Percentiles rank a stretch among this genome's conserved stretches.
Conservation (phyloP, 371 early-diverging fungal species). For the Nematocida minor region DNA sequence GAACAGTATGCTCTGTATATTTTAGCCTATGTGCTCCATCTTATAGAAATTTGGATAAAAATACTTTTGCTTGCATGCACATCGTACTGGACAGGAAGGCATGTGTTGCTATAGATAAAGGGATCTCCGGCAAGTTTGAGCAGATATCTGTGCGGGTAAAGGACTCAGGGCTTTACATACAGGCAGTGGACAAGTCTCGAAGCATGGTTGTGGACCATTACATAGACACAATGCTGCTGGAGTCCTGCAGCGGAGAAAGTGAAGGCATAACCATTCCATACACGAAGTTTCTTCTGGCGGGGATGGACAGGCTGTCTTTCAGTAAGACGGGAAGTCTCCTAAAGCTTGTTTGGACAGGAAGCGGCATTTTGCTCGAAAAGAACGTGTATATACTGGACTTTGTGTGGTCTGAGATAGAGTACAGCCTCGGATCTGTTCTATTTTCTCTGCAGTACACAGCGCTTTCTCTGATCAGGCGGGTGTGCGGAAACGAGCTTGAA, state of each 20-base stretch:
- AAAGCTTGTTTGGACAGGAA: neutral
- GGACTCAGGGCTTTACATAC: conserved; percentile 12
- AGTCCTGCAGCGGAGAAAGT: neutral
- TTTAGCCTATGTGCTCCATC: too few species aligned
- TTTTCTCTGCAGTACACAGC: neutral
- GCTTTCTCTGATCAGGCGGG: neutral
- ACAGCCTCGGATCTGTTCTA: neutral
- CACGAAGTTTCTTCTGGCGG: conserved; percentile 2
- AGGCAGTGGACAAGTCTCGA: conserved; percentile 8
- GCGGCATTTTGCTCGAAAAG: conserved; percentile 11
- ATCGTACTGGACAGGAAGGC: conserved; percentile 18
- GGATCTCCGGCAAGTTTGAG: conserved; percentile 27
- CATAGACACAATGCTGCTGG: conserved; percentile 12
- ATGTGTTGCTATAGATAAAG: neutral
- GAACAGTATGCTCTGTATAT: too few species aligned
- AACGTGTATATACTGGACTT: conserved; percentile 20
- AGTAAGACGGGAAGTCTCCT: neutral
- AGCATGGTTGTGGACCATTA: conserved; percentile 34
- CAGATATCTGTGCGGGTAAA: neutral
- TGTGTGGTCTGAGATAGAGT: neutral
- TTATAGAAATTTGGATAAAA: too few species aligned
- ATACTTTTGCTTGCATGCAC: conserved; percentile 26
- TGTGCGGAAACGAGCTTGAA: neutral
- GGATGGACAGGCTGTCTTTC: conserved; percentile 8
- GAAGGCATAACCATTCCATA: conserved; percentile 8